Percentiles rank a stretch among this genome's conserved stretches.
phyloP scores from a whole-genome alignment of 2,329 filamentous ascomycete species.

The Thielaviopsis euricoi region DNA sequence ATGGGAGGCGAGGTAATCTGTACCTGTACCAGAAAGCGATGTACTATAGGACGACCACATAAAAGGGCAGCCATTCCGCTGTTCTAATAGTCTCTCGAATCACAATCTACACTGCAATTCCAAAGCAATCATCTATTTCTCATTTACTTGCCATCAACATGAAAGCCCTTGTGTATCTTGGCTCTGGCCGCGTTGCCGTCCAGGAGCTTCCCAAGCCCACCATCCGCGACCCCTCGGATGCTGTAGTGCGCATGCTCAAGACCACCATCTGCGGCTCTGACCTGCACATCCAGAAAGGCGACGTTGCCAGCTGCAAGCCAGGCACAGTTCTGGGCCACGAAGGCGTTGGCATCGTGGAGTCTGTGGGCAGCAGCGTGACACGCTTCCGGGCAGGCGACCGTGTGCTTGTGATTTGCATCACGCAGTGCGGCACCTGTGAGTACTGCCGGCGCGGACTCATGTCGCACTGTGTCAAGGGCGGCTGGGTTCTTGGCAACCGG shows the following conservation, averaged over 20 bases:
- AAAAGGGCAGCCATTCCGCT: too few species aligned
- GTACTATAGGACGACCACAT: too few species aligned
- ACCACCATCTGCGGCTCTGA: constrained; percentile 38
- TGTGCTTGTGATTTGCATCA: constrained; percentile 35
- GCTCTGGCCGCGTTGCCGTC: constrained; percentile 20
- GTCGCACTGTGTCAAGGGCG: constrained; percentile 35
- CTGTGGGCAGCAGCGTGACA: constrained; percentile 27
- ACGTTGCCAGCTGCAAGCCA: constrained; percentile 29
- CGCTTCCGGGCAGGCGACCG: constrained; percentile 31
- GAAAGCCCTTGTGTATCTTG: constrained; percentile 30
- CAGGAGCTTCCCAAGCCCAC: constrained; percentile 26
- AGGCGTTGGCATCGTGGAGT: constrained; percentile 32
- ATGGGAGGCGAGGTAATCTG: too few species aligned
- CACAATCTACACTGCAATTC: too few species aligned
- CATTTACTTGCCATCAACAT: constrained; percentile 17
- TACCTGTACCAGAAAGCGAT: too few species aligned
- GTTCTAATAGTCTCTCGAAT: too few species aligned
- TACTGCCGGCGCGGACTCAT: constrained; percentile 34
- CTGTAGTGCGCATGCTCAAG: constrained; percentile 30
- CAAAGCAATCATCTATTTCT: neutral
- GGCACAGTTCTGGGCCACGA: constrained; percentile 36
- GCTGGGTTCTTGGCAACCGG: constrained; percentile 37
- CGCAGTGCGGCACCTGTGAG: constrained; percentile 31
- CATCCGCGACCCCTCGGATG: constrained; percentile 27
- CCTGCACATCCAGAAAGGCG: constrained; percentile 37